Conservation (phyloP, 768 basidiomycete species). For the Cystobasidium tubakii region DNA sequence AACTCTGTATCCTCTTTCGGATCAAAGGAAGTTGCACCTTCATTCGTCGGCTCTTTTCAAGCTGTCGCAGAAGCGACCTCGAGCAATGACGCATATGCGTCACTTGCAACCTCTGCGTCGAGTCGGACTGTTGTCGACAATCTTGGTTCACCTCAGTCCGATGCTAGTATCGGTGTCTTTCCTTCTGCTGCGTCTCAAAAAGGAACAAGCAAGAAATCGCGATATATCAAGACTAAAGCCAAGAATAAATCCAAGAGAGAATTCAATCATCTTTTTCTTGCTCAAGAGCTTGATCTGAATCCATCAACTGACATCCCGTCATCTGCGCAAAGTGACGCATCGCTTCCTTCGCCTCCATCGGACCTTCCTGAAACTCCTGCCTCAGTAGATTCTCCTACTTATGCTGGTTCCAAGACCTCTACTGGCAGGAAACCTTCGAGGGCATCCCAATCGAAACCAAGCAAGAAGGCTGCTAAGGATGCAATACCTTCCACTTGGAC, state of each 20-base stretch:
- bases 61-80: constrained; percentile 3
- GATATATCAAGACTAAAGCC: constrained; percentile 39
- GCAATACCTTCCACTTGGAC: constrained; percentile 42
- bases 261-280: constrained; percentile 45
- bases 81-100: neutral
- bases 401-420: neutral
- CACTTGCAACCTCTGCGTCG: neutral
- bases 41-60: constrained; percentile 2
- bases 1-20: neutral
- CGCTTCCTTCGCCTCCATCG: neutral
- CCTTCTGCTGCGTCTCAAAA: neutral
- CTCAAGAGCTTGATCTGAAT: constrained; percentile 43
- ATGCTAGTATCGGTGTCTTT: neutral
- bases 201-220: constrained; percentile 5
- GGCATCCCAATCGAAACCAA: neutral
- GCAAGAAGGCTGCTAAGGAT: neutral
- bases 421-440: neutral
- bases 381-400: neutral
- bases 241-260: constrained; percentile 40
- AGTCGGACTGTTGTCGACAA: neutral
- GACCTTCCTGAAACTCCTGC: neutral
- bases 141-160: neutral
- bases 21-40: neutral
- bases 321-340: neutral
- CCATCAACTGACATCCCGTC: neutral